Percentiles rank a stretch among this genome's conserved stretches.
phyloP scores from a whole-genome alignment of 768 basidiomycete genomes.

The Boletus tylopilopsis region DNA sequence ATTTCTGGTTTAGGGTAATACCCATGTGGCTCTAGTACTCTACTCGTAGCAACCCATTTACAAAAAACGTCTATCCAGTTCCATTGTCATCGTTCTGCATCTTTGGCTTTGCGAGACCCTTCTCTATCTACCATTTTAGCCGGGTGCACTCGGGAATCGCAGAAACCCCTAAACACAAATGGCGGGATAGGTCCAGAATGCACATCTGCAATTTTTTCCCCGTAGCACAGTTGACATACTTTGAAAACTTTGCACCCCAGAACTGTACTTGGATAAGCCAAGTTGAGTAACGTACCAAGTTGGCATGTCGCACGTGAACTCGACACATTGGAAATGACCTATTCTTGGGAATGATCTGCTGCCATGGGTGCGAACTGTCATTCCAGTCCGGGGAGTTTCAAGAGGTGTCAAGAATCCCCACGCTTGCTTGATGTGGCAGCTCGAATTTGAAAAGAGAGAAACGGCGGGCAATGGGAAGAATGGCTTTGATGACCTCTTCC shows the following conservation, averaged over 20 bases:
- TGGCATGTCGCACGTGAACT: conserved; percentile 13
- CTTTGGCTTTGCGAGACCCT: no score
- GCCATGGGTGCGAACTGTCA: conserved; percentile 11
- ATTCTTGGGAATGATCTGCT: conserved; percentile 18
- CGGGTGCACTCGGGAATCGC: no score
- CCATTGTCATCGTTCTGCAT: no score
- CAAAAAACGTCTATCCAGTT: background rate
- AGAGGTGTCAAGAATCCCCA: background rate
- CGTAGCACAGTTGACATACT: no score
- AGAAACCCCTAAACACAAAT: no score
- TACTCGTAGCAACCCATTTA: background rate
- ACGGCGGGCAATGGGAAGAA: background rate
- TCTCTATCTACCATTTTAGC: no score
- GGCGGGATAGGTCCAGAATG: no score
- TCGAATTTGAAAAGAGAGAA: conserved; percentile 2
- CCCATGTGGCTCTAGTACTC: conserved; percentile 12
- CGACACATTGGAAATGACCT: conserved; percentile 16
- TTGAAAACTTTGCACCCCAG: no score
- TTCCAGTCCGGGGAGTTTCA: background rate
- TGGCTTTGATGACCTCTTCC: background rate
- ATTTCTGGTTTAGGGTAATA: conserved; percentile 21
- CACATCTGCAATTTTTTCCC: no score
- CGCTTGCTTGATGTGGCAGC: background rate
- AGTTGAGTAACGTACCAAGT: conserved; percentile 5
- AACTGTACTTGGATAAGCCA: background rate